These are phyloP conservation scores for Corymbia calophylla DNA, from an alignment of 441 rosid species.

Conservation along the genomic window DNA sequence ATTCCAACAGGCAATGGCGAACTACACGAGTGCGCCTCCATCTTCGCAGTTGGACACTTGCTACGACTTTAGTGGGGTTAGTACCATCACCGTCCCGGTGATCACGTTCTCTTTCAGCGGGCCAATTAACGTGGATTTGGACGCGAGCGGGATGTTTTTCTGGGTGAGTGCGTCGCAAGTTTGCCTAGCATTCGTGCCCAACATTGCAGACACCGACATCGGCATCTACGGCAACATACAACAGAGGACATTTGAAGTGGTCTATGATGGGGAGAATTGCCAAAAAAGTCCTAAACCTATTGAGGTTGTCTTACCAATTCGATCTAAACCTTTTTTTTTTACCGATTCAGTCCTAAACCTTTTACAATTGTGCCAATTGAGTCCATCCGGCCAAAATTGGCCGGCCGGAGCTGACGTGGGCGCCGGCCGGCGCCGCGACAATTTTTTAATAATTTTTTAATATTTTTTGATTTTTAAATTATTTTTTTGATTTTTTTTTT, in stretches of 20 bases:
- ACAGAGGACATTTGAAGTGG: not conserved
- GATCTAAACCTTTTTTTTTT: too few species aligned
- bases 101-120: slow-evolving; percentile 18
- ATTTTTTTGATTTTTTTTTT: too few species aligned
- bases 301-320: too few species aligned
- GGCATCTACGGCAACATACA: not conserved
- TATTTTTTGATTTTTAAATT: too few species aligned
- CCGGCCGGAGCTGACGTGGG: too few species aligned
- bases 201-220: not conserved
- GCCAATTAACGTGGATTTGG: slow-evolving; percentile 6
- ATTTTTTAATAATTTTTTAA: too few species aligned
- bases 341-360: too few species aligned
- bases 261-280: too few species aligned
- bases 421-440: too few species aligned
- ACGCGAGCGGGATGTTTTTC: slow-evolving; percentile 1
- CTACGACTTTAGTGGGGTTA: slow-evolving; percentile 5
- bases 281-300: too few species aligned
- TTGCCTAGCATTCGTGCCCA: not conserved
- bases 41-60: slow-evolving; percentile 7
- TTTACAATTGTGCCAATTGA: too few species aligned
- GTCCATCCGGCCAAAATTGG: too few species aligned
- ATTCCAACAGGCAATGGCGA: slow-evolving; percentile 10
- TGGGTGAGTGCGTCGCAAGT: not conserved
- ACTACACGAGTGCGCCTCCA: not conserved
- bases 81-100: not conserved